These are phyloP conservation scores for Candida vaughaniae DNA, from an alignment of 805 yeast genomes.

Conservation along the genomic window DNA sequence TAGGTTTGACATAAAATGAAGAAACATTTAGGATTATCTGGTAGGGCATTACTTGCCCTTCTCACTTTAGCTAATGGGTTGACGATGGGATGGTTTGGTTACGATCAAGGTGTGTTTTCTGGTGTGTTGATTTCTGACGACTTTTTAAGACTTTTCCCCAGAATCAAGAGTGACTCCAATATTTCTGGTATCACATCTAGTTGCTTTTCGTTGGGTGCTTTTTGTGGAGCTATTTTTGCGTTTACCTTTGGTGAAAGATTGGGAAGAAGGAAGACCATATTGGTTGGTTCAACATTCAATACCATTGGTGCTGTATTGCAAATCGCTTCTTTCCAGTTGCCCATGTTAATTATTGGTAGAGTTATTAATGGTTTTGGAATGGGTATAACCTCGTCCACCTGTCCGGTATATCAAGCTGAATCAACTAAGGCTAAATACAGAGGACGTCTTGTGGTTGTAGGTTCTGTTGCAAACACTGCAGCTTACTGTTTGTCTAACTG, in stretches of 20 bases:
- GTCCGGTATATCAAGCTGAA: slow-evolving; percentile 41
- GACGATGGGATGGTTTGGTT: slow-evolving; percentile 15
- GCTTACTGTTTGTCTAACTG: slow-evolving; percentile 38
- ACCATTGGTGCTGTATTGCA: slow-evolving; percentile 38
- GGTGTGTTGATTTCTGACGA: slow-evolving; percentile 15
- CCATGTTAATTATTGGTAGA: slow-evolving; percentile 39
- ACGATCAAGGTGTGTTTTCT: slow-evolving; percentile 16
- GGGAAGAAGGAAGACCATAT: slow-evolving; percentile 36
- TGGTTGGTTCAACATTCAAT: slow-evolving; percentile 28
- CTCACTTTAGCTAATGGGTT: slow-evolving; percentile 13
- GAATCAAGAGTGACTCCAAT: slow-evolving; percentile 8
- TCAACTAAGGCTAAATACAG: slow-evolving; percentile 40
- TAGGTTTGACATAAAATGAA: no score
- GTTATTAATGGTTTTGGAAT: slow-evolving; percentile 42
- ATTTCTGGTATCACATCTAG: slow-evolving; percentile 14
- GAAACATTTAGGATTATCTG: slow-evolving; percentile 13
- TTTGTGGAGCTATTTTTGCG: slow-evolving; percentile 36
- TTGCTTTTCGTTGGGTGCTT: slow-evolving; percentile 40
- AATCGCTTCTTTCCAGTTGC: slow-evolving; percentile 30
- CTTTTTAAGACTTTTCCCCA: slow-evolving; percentile 13
- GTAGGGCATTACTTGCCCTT: slow-evolving; percentile 9
- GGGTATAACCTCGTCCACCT: slow-evolving; percentile 38
- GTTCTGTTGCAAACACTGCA: slow-evolving; percentile 40
- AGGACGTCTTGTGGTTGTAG: slow-evolving; percentile 45
- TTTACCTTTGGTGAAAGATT: slow-evolving; percentile 34